These are phyloP conservation scores for Penicillium egyptiacum DNA, from an alignment of 495 filamentous ascomycete species.

Conservation along the genomic window DNA sequence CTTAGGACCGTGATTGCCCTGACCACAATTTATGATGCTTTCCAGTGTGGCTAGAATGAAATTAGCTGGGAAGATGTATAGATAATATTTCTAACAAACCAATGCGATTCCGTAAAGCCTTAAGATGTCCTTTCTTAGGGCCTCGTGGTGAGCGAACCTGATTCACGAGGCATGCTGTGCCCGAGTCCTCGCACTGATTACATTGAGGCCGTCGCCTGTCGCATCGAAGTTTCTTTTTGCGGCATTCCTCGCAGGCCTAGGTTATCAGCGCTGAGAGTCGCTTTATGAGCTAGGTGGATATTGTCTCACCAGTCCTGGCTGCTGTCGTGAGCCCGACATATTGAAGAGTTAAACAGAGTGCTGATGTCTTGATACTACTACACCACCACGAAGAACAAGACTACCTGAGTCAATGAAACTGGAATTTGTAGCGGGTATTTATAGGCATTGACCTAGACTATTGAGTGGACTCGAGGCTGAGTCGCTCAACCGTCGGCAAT, in stretches of 20 bases:
- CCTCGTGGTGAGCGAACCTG: constrained; percentile 16
- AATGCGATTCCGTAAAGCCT: constrained; percentile 18
- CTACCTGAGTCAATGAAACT: not conserved
- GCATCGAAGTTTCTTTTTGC: constrained; percentile 22
- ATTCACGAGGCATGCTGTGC: constrained; percentile 13
- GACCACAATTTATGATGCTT: constrained; percentile 8
- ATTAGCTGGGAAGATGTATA: not conserved
- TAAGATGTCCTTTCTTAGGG: constrained; percentile 20
- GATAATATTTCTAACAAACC: constrained; percentile 5
- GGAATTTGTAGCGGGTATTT: not conserved
- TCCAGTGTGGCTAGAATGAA: constrained; percentile 5
- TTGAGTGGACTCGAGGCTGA: not conserved
- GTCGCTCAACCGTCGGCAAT: not conserved
- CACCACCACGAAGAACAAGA: not conserved
- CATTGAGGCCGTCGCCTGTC: constrained; percentile 20
- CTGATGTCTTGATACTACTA: not conserved
- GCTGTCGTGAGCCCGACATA: constrained; percentile 11
- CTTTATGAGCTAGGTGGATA: not conserved
- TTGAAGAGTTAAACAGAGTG: not conserved
- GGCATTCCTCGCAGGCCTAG: constrained; percentile 24
- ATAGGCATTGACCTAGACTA: not conserved
- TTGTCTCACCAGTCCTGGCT: constrained; percentile 15
- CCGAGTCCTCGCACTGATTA: constrained; percentile 17
- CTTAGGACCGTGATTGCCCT: not conserved
- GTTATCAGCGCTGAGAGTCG: not conserved